Percentiles rank a stretch among this genome's conserved stretches.
These are phyloP conservation scores for Mucor lusitanicus DNA, from an alignment of 371 early-diverging fungal genomes.

Conservation along the genomic window DNA sequence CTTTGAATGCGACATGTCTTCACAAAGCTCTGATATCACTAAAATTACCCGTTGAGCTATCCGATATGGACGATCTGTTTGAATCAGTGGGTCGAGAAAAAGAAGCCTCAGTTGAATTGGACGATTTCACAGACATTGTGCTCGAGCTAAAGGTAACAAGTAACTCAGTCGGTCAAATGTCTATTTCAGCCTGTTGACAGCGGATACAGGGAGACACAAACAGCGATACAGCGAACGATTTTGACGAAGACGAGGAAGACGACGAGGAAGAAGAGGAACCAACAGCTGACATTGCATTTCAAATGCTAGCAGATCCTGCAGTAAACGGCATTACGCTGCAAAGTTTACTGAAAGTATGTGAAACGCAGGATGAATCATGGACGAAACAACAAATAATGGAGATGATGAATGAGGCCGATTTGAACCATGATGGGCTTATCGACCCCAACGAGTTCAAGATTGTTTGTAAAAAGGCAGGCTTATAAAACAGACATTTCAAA, in stretches of 20 bases:
- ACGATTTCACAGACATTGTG: slow-evolving; percentile 35
- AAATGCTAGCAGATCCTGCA: slow-evolving; percentile 22
- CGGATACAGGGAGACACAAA: not conserved
- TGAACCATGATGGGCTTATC: slow-evolving; percentile 41
- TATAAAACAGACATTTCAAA: not conserved
- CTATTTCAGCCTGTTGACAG: not conserved
- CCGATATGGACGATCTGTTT: slow-evolving; percentile 25
- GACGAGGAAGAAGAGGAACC: slow-evolving; percentile 11
- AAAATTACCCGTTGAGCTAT: slow-evolving; percentile 18
- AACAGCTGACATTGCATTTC: slow-evolving; percentile 18
- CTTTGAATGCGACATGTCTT: slow-evolving; percentile 23
- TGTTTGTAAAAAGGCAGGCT: slow-evolving; percentile 34
- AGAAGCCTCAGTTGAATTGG: slow-evolving; percentile 26
- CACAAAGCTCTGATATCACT: slow-evolving; percentile 26
- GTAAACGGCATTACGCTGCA: slow-evolving; percentile 32
- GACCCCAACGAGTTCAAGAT: slow-evolving; percentile 35
- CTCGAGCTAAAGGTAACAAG: slow-evolving; percentile 27
- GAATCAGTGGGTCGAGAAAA: slow-evolving; percentile 27
- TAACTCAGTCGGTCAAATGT: not conserved
- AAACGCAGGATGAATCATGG: slow-evolving; percentile 30
- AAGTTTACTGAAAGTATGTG: slow-evolving; percentile 25
- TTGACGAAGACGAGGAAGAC: not conserved
- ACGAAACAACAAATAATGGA: slow-evolving; percentile 31
- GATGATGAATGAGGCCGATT: slow-evolving; percentile 46
- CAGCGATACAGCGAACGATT: not conserved